phyloP scores from a whole-genome alignment of 1,139 yeast species.

The Kodamaea sp. region DNA sequence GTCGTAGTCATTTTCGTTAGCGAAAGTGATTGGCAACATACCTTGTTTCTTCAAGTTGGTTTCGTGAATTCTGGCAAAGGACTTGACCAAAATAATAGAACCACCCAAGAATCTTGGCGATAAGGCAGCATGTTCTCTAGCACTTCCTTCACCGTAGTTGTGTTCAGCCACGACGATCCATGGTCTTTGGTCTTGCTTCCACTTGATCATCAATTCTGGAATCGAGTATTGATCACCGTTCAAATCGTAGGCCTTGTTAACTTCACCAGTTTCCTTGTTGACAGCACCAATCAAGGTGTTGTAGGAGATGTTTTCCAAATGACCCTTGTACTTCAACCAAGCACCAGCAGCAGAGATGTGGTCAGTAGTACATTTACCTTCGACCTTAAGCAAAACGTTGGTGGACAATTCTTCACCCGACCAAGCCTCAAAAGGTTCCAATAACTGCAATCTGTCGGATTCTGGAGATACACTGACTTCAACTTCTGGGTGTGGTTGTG shows the following conservation, averaged over 20 bases:
- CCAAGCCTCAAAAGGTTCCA: slow-evolving; percentile 90
- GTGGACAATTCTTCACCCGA: slow-evolving; percentile 77
- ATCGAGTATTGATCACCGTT: slow-evolving; percentile 79
- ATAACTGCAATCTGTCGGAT: slow-evolving; percentile 66
- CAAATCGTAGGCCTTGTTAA: slow-evolving; percentile 83
- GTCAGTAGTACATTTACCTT: slow-evolving; percentile 98
- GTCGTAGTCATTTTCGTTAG: slow-evolving; percentile 87
- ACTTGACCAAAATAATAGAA: slow-evolving; percentile 81
- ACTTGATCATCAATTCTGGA: slow-evolving; percentile 95
- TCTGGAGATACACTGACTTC: slow-evolving; percentile 72
- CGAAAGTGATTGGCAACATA: slow-evolving; percentile 90
- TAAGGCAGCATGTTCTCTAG: slow-evolving; percentile 98
- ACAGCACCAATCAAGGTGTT: slow-evolving; percentile 97
- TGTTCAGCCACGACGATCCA: slow-evolving; percentile 98
- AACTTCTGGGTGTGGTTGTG: slow-evolving; percentile 71
- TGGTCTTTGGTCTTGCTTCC: slow-evolving; percentile 82
- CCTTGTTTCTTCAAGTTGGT: slow-evolving; percentile 74
- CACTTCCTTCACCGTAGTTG: slow-evolving; percentile 98
- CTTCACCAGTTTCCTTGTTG: slow-evolving; percentile 95
- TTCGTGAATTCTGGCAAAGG: slow-evolving; percentile 88
- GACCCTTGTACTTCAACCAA: slow-evolving; percentile 99
- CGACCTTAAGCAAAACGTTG: slow-evolving; percentile 80
- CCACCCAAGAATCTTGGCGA: slow-evolving; percentile 96
- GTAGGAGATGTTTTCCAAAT: slow-evolving; percentile 90
- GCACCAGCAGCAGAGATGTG: slow-evolving; percentile 98